Evolutionary conservation across 1,284 basidiomycete species (phyloP).

Genomic region (Ustilago crameri): DNA sequence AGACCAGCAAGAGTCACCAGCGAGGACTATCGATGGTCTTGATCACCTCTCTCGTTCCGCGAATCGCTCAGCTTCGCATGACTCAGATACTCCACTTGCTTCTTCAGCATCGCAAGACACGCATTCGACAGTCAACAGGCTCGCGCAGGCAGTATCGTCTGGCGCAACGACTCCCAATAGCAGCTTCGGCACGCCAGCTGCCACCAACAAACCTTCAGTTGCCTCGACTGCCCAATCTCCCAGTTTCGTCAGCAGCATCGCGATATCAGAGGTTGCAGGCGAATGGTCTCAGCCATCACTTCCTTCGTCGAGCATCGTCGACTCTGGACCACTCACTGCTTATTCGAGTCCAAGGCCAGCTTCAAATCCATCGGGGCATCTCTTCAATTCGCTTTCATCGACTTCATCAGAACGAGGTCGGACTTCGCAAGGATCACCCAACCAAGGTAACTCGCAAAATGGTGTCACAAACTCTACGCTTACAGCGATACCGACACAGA

Average conservation of each 20-base stretch:
- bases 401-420: too few relatives aligned
- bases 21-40: background rate
- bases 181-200: background rate
- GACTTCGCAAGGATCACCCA: too few relatives aligned
- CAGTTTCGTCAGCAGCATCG: too few relatives aligned
- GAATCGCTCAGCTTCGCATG: conserved; percentile 1
- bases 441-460: too few relatives aligned
- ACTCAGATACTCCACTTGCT: conserved; percentile 11
- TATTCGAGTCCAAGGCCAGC: background rate
- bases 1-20: background rate
- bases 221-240: background rate
- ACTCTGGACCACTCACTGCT: background rate
- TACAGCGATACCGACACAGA: too few relatives aligned
- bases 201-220: background rate
- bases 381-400: too few relatives aligned
- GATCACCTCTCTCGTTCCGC: background rate
- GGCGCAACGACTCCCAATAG: background rate
- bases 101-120: background rate
- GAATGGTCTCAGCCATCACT: too few relatives aligned
- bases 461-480: too few relatives aligned
- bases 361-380: too few relatives aligned
- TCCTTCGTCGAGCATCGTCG: too few relatives aligned
- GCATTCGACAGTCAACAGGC: background rate
- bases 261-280: too few relatives aligned
- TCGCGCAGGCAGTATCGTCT: too few relatives aligned